Base-by-base conservation (phyloP, 1,284 basidiomycete species). In the Naganishia liquefaciens region DNA sequence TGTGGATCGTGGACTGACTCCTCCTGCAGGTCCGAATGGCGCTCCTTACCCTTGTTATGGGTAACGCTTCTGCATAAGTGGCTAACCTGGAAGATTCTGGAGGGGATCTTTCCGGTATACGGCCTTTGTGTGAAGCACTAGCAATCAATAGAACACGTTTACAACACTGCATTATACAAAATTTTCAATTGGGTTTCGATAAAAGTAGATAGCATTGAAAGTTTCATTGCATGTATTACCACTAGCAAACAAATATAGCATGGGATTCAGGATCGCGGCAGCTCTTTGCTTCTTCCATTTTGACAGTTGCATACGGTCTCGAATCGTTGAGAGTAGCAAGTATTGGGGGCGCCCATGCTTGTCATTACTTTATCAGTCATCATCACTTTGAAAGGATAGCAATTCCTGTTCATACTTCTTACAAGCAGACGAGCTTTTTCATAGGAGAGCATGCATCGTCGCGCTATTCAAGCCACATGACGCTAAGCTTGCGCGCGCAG, bases 11-110 rank as follows among this genome's bases (percentile, higher is more conserved):
- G 40, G 25, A 40, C 21, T 43, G 33, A 49, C n/a, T 10, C 7
- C 10, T 58, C 15, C 49, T 53, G 5, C 71, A 88, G 87, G 84
- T 90, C 70, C 86, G 88, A 62, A 89, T 89, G 88, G 88, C 88
- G 5, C 79, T 89, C 40, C 81, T 89, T 28, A 85, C 86, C 9
- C 86, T 87, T 73, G 86, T 89, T 51, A 82, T 89, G 57, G 57
- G 57, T 37, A 60, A 60, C 46, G 57, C 57, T 19, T 60, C 57
- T 50, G 57, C 57, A n/a, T 60, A 49, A 60, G 27, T 23, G 10
- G 21, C 19, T 17, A 23, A 40, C 21, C 39, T 17, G 21, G 23
- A 42, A 60, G 47, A 49, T 40, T 60, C 57, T 60, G 57, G 57
- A 60, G 57, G 57, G 51, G 57, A 60, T 30, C 57, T 60, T 50